Evolutionary conservation across 2,329 filamentous ascomycete species (phyloP).

Genomic region (Alternaria triticimaculans): DNA sequence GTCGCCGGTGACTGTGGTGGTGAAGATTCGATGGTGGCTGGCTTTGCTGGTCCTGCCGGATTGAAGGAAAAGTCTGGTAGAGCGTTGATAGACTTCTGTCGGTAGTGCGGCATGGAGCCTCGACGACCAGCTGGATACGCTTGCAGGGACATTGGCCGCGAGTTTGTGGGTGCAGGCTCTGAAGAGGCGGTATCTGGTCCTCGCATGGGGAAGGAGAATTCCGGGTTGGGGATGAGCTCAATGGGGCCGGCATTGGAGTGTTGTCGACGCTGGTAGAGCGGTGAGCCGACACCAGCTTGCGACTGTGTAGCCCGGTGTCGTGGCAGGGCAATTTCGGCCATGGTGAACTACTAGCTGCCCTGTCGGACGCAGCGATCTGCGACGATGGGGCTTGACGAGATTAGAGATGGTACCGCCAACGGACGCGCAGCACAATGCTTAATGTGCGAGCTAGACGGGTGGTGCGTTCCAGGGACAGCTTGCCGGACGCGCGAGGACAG

Average conservation of each 20-base stretch:
- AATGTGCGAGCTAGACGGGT: conserved; percentile 28
- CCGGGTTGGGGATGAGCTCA: conserved; percentile 56
- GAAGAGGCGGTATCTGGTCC: conserved; percentile 36
- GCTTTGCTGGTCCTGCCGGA: conserved; percentile 48
- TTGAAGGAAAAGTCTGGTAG: conserved; percentile 60
- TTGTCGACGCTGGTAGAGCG: conserved; percentile 47
- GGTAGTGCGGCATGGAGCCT: conserved; percentile 42
- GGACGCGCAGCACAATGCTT: conserved; percentile 29
- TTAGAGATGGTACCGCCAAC: conserved; percentile 36
- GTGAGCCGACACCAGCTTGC: conserved; percentile 44
- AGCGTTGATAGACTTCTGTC: conserved; percentile 52
- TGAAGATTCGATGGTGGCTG: conserved; percentile 36
- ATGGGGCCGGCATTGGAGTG: conserved; percentile 43
- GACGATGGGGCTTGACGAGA: conserved; percentile 33
- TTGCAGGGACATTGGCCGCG: conserved; percentile 49
- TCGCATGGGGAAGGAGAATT: conserved; percentile 57
- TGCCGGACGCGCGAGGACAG: conserved; percentile 12
- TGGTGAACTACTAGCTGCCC: conserved; percentile 36
- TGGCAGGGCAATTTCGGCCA: conserved; percentile 49
- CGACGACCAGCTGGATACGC: conserved; percentile 42
- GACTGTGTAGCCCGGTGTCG: conserved; percentile 50
- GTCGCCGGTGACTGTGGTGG: conserved; percentile 50
- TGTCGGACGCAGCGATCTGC: conserved; percentile 32
- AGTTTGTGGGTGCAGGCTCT: conserved; percentile 42
- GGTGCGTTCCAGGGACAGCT: conserved; percentile 30